These are phyloP conservation scores for Ophiocytium majus DNA, from an alignment of 352 stramenopile genomes.

Conservation along the genomic window DNA sequence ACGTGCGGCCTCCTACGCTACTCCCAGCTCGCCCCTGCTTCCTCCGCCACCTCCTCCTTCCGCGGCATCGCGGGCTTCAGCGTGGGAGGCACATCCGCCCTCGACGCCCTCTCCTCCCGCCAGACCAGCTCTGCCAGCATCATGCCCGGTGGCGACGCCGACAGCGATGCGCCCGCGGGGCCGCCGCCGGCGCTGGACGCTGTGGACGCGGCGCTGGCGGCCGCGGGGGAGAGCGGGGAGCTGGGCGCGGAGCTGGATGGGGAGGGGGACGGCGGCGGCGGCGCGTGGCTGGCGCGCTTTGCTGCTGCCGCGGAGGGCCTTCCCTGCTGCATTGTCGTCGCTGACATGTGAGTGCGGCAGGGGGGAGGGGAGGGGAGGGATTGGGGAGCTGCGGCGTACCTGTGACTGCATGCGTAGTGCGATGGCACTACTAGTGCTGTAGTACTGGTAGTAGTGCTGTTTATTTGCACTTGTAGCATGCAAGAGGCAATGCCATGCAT, in stretches of 20 bases:
- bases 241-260: neutral
- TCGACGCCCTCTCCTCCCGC: neutral
- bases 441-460: too few relatives aligned
- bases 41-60: too few relatives aligned
- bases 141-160: neutral
- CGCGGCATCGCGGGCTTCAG: neutral
- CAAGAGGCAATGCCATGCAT: too few relatives aligned
- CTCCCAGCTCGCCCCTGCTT: neutral
- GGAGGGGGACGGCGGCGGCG: conserved; percentile 27
- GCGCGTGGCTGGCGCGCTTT: conserved; percentile 54
- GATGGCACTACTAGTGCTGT: too few relatives aligned
- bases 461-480: too few relatives aligned
- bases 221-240: neutral
- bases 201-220: conserved; percentile 10
- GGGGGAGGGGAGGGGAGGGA: too few relatives aligned
- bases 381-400: too few relatives aligned
- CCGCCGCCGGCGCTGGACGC: neutral
- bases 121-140: too few relatives aligned
- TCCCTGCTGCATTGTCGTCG: conserved; percentile 50
- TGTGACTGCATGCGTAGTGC: too few relatives aligned
- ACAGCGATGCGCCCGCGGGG: neutral
- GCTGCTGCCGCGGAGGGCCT: conserved; percentile 36
- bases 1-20: neutral
- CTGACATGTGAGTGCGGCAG: conserved; percentile 30
- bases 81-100: neutral